These are phyloP conservation scores for Boletellus ananas DNA, from an alignment of 768 basidiomycete species.

Conservation along the genomic window DNA sequence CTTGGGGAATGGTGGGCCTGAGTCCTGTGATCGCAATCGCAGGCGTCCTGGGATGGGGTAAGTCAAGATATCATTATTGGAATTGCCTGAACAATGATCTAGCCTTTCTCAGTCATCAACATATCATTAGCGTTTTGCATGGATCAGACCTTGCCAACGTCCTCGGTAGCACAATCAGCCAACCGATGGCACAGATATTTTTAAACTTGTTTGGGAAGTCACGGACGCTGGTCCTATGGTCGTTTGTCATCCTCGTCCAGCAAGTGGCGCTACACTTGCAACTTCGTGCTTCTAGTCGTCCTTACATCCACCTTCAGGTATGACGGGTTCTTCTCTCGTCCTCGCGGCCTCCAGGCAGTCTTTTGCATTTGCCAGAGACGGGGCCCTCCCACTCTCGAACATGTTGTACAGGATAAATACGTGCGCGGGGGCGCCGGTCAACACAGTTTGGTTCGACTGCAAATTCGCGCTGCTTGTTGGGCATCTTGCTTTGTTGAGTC, in stretches of 20 bases:
- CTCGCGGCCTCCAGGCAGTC: constrained; percentile 49
- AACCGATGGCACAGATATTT: constrained; percentile 44
- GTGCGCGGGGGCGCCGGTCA: constrained; percentile 51
- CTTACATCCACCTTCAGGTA: constrained; percentile 24
- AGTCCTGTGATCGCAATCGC: constrained; percentile 33
- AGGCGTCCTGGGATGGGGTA: constrained; percentile 45
- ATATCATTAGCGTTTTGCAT: constrained; percentile 54
- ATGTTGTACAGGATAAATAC: constrained; percentile 50
- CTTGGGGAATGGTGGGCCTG: constrained; percentile 48
- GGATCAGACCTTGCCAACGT: constrained; percentile 43
- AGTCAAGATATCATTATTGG: background rate
- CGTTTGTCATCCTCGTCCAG: constrained; percentile 47
- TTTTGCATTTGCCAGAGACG: constrained; percentile 56
- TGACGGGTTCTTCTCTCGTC: constrained; percentile 41
- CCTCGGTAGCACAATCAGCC: constrained; percentile 25
- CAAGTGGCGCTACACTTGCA: constrained; percentile 17
- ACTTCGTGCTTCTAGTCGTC: background rate
- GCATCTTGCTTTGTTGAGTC: constrained; percentile 48
- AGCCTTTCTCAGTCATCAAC: constrained; percentile 38
- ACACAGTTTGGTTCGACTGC: constrained; percentile 54
- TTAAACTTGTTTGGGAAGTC: constrained; percentile 38
- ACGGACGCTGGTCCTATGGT: constrained; percentile 47
- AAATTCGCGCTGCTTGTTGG: constrained; percentile 43
- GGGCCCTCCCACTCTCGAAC: constrained; percentile 53
- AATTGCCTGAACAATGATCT: background rate